Conservation (phyloP, 192 early-diverging fungal species). For the Coemansia sp. region DNA sequence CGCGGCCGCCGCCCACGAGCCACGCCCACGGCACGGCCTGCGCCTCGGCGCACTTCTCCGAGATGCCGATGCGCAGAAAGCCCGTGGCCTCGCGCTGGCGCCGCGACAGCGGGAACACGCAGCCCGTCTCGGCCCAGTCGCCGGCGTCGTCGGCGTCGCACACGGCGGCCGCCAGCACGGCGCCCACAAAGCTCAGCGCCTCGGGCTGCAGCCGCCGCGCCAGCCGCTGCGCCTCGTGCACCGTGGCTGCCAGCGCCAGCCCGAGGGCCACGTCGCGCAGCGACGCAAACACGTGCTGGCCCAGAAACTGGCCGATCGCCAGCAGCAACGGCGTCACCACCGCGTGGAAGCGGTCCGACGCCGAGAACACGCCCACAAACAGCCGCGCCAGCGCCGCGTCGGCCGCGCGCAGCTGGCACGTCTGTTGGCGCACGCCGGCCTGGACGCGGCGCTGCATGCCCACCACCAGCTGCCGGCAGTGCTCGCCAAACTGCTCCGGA, state of each 20-base stretch:
- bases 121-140: slow-evolving; percentile 23
- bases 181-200: slow-evolving; percentile 59
- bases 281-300: slow-evolving; percentile 57
- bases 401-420: slow-evolving; percentile 36
- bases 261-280: slow-evolving; percentile 67
- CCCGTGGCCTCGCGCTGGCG: slow-evolving; percentile 28
- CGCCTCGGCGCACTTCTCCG: slow-evolving; percentile 5
- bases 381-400: slow-evolving; percentile 66
- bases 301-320: slow-evolving; percentile 73
- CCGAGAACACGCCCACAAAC: slow-evolving; percentile 76
- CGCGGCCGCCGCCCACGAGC: slow-evolving; percentile 5
- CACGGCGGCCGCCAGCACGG: slow-evolving; percentile 29
- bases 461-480: slow-evolving; percentile 54
- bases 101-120: slow-evolving; percentile 16
- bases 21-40: slow-evolving; percentile 31
- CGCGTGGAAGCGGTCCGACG: slow-evolving; percentile 87
- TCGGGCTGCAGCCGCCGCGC: slow-evolving; percentile 76
- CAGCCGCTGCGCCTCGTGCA: slow-evolving; percentile 61
- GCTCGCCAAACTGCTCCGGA: slow-evolving; percentile 56
- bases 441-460: slow-evolving; percentile 53
- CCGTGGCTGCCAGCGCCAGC: slow-evolving; percentile 69
- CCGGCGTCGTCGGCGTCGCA: slow-evolving; percentile 4
- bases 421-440: slow-evolving; percentile 12
- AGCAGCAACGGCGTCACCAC: slow-evolving; percentile 82
- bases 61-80: slow-evolving; percentile 4